Evolutionary conservation across 805 yeast species (phyloP).

Genomic region (Candida lessepsii): DNA sequence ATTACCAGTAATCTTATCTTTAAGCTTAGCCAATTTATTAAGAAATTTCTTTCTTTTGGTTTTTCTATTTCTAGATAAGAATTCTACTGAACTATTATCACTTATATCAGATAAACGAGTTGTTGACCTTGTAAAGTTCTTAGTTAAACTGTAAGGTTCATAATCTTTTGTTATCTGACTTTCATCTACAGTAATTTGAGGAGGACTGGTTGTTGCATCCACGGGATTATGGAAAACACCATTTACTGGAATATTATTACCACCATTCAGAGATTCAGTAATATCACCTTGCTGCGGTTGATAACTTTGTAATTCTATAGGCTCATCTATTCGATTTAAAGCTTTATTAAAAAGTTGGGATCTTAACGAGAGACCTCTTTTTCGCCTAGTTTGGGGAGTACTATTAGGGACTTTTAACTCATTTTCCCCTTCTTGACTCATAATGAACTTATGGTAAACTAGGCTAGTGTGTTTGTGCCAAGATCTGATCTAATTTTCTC

Average conservation of each 20-base stretch:
- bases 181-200: slow-evolving; percentile 23
- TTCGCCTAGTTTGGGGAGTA: slow-evolving; percentile 34
- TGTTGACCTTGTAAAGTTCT: slow-evolving; percentile 22
- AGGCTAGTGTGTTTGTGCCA: slow-evolving; percentile 1
- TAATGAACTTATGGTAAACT: no score
- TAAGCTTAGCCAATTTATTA: slow-evolving; percentile 19
- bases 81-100: slow-evolving; percentile 18
- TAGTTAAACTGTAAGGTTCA: slow-evolving; percentile 15
- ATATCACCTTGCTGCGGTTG: no score
- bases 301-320: slow-evolving; percentile 2
- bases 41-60: slow-evolving; percentile 15
- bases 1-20: slow-evolving; percentile 45
- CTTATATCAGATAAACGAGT: slow-evolving; percentile 21
- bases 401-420: slow-evolving; percentile 1
- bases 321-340: slow-evolving; percentile 14
- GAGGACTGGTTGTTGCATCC: slow-evolving; percentile 10
- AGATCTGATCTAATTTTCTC: background rate
- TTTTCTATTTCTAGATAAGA: slow-evolving; percentile 19
- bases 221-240: slow-evolving; percentile 1
- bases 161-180: background rate
- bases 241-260: slow-evolving; percentile 18
- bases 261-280: no score
- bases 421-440: slow-evolving; percentile 2
- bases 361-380: slow-evolving; percentile 65
- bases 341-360: slow-evolving; percentile 60